These are phyloP conservation scores for Dryadomyces quercivorus DNA, from an alignment of 2,329 filamentous ascomycete species.

Conservation along the genomic window DNA sequence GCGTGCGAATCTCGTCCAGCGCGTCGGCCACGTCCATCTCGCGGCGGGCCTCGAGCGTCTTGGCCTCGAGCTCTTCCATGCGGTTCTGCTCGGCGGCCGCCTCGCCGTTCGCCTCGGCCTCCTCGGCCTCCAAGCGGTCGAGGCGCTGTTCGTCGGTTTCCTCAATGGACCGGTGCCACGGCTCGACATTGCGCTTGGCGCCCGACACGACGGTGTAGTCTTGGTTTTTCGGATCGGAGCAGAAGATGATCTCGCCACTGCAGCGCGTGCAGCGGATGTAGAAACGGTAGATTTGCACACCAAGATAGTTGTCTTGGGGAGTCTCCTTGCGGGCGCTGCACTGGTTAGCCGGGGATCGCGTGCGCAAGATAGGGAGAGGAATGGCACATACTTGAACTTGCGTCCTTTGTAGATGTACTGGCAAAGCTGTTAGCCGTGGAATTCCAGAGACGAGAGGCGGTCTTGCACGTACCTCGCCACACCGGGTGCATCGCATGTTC, in stretches of 20 bases:
- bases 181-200: conserved; percentile 86
- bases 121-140: conserved; percentile 70
- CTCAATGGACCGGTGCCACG: conserved; percentile 58
- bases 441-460: not conserved
- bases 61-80: conserved; percentile 91
- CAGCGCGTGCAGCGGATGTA: conserved; percentile 86
- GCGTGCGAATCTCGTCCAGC: conserved; percentile 81
- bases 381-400: conserved; percentile 60
- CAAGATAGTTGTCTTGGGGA: conserved; percentile 78
- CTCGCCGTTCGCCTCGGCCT: conserved; percentile 36
- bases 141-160: conserved; percentile 83
- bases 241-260: conserved; percentile 78
- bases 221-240: conserved; percentile 89
- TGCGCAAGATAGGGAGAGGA: not conserved
- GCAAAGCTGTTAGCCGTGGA: not conserved
- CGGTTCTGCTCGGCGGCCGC: conserved; percentile 60
- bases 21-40: conserved; percentile 98
- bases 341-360: not conserved
- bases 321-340: conserved; percentile 68
- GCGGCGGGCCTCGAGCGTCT: conserved; percentile 80
- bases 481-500: conserved; percentile 54
- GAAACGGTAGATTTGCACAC: conserved; percentile 79
- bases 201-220: conserved; percentile 65
- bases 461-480: conserved; percentile 13
- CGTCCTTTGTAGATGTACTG: conserved; percentile 40